Conservation (phyloP, 257 asterid genomes). For the Nicotiana otophora region DNA sequence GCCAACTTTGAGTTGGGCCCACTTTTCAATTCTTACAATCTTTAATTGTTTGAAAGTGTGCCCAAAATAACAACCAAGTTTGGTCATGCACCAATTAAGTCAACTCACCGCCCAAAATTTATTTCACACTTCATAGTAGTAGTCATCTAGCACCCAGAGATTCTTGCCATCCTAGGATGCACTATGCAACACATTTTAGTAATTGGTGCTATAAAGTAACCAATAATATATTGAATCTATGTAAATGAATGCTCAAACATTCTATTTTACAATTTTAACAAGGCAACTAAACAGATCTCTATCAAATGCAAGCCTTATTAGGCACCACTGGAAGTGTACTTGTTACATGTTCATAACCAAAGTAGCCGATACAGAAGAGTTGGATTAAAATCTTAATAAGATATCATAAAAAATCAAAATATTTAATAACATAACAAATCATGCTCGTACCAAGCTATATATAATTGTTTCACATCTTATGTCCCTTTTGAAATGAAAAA, state of each 20-base stretch:
- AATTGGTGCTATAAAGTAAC: background rate
- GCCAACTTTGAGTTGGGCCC: background rate
- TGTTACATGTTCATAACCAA: background rate
- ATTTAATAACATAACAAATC: background rate
- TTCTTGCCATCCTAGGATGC: background rate
- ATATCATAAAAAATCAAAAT: background rate
- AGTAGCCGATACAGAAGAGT: background rate
- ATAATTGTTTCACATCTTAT: background rate
- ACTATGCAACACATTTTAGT: background rate
- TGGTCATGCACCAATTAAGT: background rate
- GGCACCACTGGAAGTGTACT: background rate
- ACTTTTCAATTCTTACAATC: background rate
- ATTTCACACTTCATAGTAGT: background rate
- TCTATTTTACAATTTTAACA: background rate
- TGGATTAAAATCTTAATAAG: background rate
- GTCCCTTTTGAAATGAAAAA: background rate
- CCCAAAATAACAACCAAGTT: background rate
- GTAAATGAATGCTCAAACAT: background rate
- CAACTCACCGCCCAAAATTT: background rate
- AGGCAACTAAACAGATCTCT: background rate
- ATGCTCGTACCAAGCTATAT: background rate
- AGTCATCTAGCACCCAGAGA: background rate
- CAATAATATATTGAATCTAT: background rate
- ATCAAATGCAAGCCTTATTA: background rate
- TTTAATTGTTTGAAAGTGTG: background rate